phyloP scores from a whole-genome alignment of 139 green algal genomes.

The Parachlorella kessleri region DNA sequence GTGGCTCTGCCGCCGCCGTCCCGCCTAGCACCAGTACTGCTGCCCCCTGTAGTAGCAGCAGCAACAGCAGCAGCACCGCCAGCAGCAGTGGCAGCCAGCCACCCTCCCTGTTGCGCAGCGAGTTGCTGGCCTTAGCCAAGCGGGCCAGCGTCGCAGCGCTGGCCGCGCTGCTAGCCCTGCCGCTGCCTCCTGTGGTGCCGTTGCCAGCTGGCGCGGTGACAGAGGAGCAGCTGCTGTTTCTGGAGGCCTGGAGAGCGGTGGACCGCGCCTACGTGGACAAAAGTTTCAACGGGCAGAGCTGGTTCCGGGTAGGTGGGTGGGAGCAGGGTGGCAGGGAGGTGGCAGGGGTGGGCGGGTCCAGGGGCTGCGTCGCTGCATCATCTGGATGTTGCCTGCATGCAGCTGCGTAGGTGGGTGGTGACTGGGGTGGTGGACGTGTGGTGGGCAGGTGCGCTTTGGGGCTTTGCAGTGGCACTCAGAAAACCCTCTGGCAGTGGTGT shows the following conservation, averaged over 20 bases:
- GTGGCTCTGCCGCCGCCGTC: no score
- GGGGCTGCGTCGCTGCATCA: no score
- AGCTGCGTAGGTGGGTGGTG: neutral
- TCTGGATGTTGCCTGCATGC: no score
- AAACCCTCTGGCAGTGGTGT: no score
- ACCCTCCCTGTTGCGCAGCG: neutral
- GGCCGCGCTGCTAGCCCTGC: neutral
- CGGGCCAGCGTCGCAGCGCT: neutral
- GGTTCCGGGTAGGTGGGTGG: conserved; percentile 85
- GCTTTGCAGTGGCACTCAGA: no score
- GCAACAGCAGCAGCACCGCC: neutral
- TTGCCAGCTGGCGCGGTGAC: conserved; percentile 68
- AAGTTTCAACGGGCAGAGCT: conserved; percentile 94
- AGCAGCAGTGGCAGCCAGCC: neutral
- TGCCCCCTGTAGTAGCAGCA: neutral
- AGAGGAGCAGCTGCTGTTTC: conserved; percentile 92
- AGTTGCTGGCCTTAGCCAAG: neutral
- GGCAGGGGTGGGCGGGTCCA: no score
- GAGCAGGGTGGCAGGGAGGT: no score
- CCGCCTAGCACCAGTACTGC: neutral
- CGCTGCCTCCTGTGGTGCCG: neutral
- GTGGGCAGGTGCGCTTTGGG: no score
- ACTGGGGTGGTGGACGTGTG: no score
- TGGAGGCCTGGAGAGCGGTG: conserved; percentile 95
- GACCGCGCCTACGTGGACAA: conserved; percentile 98